phyloP scores from a whole-genome alignment of 1,284 basidiomycete species.

The Ustilago sp. region DNA sequence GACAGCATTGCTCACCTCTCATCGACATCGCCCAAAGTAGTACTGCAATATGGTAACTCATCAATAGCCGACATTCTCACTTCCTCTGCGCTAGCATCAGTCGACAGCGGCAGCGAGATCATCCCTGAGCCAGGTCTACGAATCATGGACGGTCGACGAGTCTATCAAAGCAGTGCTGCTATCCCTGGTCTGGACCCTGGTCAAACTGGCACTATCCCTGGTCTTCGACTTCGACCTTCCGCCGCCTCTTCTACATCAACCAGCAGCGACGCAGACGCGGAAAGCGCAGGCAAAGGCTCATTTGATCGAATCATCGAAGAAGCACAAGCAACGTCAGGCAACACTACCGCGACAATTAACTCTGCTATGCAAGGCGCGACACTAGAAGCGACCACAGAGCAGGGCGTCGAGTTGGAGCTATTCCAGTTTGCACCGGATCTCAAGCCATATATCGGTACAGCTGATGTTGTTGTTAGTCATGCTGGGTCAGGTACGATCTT shows the following conservation, averaged over 20 bases:
- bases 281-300: constrained; percentile 10
- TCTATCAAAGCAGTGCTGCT: constrained; percentile 35
- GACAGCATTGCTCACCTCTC: constrained; percentile 23
- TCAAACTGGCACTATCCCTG: constrained; percentile 36
- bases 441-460: constrained; percentile 72
- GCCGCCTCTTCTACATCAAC: background rate
- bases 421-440: constrained; percentile 53
- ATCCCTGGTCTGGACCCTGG: constrained; percentile 45
- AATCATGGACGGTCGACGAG: constrained; percentile 42
- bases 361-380: constrained; percentile 22
- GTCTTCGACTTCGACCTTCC: constrained; percentile 22
- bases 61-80: constrained; percentile 43
- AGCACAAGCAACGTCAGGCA: constrained; percentile 29
- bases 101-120: constrained; percentile 44
- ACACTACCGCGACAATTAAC: background rate
- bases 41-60: constrained; percentile 49
- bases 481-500: constrained; percentile 95
- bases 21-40: constrained; percentile 4
- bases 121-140: constrained; percentile 46
- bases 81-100: constrained; percentile 21
- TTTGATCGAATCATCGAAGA: constrained; percentile 36
- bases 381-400: constrained; percentile 27
- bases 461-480: constrained; percentile 88
- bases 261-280: background rate
- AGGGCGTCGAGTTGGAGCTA: constrained; percentile 42